Evolutionary conservation across 1,284 basidiomycete genomes (phyloP).

Genomic region (Irpex sp.): DNA sequence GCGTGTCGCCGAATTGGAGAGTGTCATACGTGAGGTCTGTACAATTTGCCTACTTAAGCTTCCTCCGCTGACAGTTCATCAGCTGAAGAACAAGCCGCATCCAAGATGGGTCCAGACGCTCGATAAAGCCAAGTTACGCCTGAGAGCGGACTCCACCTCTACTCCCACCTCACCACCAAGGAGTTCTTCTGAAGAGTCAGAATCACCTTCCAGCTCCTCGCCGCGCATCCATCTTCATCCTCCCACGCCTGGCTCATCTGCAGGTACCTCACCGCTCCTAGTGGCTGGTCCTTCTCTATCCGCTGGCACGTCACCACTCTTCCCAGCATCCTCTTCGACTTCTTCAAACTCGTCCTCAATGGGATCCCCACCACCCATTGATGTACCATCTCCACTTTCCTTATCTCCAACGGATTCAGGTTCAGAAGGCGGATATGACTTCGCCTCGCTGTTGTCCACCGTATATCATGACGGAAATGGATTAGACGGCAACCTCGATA

Average conservation of each 20-base stretch:
- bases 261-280: slow-evolving; percentile 2
- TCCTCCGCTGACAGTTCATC: slow-evolving; percentile 11
- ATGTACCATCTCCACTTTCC: slow-evolving; percentile 13
- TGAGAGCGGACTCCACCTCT: background rate
- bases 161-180: slow-evolving; percentile 5
- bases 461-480: slow-evolving; percentile 17
- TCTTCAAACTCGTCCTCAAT: slow-evolving; percentile 10
- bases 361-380: background rate
- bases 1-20: slow-evolving; percentile 79
- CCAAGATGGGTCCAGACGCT: slow-evolving; percentile 54
- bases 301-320: slow-evolving; percentile 5
- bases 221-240: slow-evolving; percentile 9
- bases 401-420: slow-evolving; percentile 14
- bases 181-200: slow-evolving; percentile 7
- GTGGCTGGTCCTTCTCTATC: slow-evolving; percentile 1
- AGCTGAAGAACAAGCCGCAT: slow-evolving; percentile 69
- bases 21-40: slow-evolving; percentile 73
- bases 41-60: background rate
- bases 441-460: slow-evolving; percentile 22
- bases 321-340: slow-evolving; percentile 5
- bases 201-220: background rate
- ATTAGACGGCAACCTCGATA: slow-evolving; percentile 20
- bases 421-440: slow-evolving; percentile 20
- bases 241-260: slow-evolving; percentile 5
- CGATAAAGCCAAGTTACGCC: slow-evolving; percentile 16